phyloP scores from a whole-genome alignment of 176 grass and related monocot genomes.

The Secale cereale region DNA sequence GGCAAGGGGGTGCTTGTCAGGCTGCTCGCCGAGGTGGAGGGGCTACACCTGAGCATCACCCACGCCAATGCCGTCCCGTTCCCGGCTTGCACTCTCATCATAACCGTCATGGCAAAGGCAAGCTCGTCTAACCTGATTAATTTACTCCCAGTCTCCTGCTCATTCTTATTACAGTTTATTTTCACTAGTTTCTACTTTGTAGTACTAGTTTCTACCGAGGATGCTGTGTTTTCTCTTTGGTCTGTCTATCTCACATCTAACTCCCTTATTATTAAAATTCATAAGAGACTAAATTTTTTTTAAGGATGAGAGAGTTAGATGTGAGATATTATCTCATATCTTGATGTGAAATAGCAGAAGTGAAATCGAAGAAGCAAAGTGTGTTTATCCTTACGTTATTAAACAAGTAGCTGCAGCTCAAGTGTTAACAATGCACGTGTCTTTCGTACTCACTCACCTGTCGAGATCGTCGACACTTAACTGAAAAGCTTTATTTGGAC shows the following conservation, averaged over 20 bases:
- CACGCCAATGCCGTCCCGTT: conserved; percentile 58
- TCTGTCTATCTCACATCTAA: too few species aligned
- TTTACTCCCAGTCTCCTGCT: background rate
- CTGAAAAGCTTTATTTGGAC: too few species aligned
- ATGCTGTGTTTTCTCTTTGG: too few species aligned
- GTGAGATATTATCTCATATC: too few species aligned
- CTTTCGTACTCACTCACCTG: too few species aligned
- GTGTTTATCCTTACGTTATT: background rate
- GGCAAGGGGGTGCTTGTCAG: conserved; percentile 44
- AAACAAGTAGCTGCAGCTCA: background rate
- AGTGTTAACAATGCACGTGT: background rate
- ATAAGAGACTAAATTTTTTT: too few species aligned
- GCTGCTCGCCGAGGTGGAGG: conserved; percentile 54
- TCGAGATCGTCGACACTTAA: background rate
- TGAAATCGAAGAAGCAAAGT: too few species aligned
- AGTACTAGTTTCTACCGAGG: too few species aligned
- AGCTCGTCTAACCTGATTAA: background rate
- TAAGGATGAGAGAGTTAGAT: too few species aligned
- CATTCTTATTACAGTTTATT: background rate
- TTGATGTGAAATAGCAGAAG: too few species aligned
- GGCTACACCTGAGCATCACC: conserved; percentile 41
- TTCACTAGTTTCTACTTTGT: too few species aligned
- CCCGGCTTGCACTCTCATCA: conserved; percentile 22
- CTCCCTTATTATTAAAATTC: too few species aligned
- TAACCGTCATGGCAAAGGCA: conserved; percentile 64